Evolutionary conservation across 345 rosid genomes (phyloP).

Genomic region (Eucalyptus pauciflora): DNA sequence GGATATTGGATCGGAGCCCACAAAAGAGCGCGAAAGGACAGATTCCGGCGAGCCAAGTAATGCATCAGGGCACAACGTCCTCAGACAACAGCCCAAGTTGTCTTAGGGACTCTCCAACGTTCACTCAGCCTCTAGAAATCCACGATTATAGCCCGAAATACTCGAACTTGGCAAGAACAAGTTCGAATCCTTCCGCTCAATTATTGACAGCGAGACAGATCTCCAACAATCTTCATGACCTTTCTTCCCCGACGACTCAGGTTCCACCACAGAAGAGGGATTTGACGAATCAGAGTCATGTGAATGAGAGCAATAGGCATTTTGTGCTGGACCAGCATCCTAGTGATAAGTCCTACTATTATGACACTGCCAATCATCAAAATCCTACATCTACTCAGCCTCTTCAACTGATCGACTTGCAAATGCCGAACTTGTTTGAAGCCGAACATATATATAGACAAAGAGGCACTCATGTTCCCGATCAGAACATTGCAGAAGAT

Average conservation of each 20-base stretch:
- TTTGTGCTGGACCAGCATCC: conserved; percentile 5
- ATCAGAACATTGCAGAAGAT: background rate
- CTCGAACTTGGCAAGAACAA: conserved; percentile 7
- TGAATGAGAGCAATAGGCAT: conserved; percentile 2
- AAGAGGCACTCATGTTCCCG: conserved; percentile 2
- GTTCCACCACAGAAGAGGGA: conserved; percentile 17
- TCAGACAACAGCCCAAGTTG: conserved; percentile 34
- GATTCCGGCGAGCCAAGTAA: background rate
- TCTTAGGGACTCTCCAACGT: conserved; percentile 34
- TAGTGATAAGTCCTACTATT: conserved; percentile 11
- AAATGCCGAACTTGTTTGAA: conserved; percentile 14
- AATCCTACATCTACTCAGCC: conserved; percentile 18
- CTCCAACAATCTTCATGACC: conserved; percentile 10
- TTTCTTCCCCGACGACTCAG: conserved; percentile 23
- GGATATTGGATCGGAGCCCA: conserved; percentile 42
- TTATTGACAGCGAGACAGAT: conserved; percentile 11
- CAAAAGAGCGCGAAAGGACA: conserved; percentile 17
- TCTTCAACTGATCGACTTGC: conserved; percentile 8
- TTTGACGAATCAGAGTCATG: background rate
- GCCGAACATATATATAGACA: conserved; percentile 13
- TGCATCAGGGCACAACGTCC: conserved; percentile 9
- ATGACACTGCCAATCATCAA: conserved; percentile 9
- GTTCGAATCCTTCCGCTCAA: conserved; percentile 19
- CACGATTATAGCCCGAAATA: conserved; percentile 34
- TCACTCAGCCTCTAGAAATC: conserved; percentile 24